Base-by-base conservation (phyloP, 176 grass and related monocot genomes). In the Olyra latifolia region DNA sequence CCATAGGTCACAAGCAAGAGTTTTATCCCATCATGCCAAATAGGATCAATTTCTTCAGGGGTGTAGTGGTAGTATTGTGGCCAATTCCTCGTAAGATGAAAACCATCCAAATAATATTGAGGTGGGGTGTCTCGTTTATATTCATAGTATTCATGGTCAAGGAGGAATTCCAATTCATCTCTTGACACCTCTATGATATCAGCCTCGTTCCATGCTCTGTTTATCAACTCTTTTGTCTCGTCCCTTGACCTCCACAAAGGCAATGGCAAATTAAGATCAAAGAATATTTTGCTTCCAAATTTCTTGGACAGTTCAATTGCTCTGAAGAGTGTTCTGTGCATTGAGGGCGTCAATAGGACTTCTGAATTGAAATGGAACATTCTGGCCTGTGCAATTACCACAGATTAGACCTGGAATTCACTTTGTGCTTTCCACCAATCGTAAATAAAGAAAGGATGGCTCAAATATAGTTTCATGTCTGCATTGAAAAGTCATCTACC, bases 341-440 rank as follows among this genome's bases (percentile, higher is more conserved):
- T 93, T 44, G 80, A 75, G 9, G 90, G 90, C 32, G 71, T 86
- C 60, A 93, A 69, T 10, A 95, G 70, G 11, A 85, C 90, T 35
- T 94, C 95, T 56, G 95, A 98, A 69, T 86, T 98, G 81, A 95
- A 98, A 88, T 97, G 94, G 48, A 97, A 87, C 65, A 97, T 91
- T 77, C 28, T 85, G 52, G 92, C 95, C 95, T 98, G 89, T 64
- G 64, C 22, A 84, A 81, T 87, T 66, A 55, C 11, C 30, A 80
- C 11, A n/a, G 6, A 73, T 82, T 87, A 81, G 61, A 76, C 77
- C 49, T 42, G 25, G 83, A 87, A 58, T 44, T 74, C 17, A 74
- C 13, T 67, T 25, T n/a, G 14, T 74, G 17, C 1, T 85, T 7
- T 35, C 8, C 30, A 80, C 3, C 25, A 41, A 81, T 43, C 1